Conservation (phyloP, 2,329 filamentous ascomycete genomes). For the Calonectria montana region DNA sequence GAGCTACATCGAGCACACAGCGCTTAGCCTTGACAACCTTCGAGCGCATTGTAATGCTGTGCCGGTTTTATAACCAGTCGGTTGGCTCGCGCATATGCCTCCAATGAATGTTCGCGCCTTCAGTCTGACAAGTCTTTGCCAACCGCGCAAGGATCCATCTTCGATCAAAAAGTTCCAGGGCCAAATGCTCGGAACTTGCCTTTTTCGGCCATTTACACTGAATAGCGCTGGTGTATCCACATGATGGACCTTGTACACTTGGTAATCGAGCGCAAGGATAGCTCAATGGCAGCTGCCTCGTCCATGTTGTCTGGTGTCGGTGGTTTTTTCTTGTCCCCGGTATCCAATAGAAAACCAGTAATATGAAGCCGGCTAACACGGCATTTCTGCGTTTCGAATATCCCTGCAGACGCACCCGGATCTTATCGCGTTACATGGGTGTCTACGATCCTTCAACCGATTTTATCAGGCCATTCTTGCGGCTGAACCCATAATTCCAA, state of each 20-base stretch:
- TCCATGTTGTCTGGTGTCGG: neutral
- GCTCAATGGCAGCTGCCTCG: neutral
- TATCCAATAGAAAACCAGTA: neutral
- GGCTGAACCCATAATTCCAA: neutral
- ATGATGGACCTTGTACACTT: neutral
- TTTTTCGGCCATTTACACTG: neutral
- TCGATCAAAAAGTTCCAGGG: too few relatives aligned
- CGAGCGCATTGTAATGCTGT: too few relatives aligned
- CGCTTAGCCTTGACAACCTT: too few relatives aligned
- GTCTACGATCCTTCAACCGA: neutral
- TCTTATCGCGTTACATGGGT: neutral
- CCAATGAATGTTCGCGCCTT: too few relatives aligned
- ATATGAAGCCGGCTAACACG: constrained; percentile 5
- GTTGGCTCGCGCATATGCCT: neutral
- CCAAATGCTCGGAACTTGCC: neutral
- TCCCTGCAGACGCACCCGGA: neutral
- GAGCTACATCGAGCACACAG: too few relatives aligned
- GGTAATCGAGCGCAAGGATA: neutral
- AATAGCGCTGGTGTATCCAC: neutral
- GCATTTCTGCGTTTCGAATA: neutral
- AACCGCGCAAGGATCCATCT: too few relatives aligned
- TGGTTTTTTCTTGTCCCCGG: neutral
- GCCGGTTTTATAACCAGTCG: too few relatives aligned
- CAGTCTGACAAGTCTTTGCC: too few relatives aligned
- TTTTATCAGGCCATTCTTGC: neutral